Base-by-base conservation (phyloP, 345 rosid species). In the Eucalyptus tenuipes region DNA sequence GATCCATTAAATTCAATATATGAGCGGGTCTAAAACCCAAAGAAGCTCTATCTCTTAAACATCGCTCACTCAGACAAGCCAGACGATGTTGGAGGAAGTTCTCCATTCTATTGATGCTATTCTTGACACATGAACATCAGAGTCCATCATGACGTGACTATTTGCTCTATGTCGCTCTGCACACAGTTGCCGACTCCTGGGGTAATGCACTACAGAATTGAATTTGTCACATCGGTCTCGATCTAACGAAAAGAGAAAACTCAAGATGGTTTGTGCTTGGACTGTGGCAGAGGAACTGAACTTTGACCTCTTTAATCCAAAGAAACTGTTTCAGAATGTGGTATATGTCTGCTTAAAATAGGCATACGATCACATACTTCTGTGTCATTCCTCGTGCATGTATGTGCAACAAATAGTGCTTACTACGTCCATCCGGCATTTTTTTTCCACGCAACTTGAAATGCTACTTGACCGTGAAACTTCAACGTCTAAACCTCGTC, bases 41-140 rank as follows among this genome's bases (percentile, higher is more conserved):
- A 91, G 89, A 97, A 95, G 93, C 40, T 96, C 86, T 96, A 94
- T 91, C 93, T 96, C 49, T 88, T 97, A 68, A 96, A 95, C 91
- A 93, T 96, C 88, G 89, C 94, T 85, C 96, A 95, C 89, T 94
- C 96, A 42, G 97, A 97, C 92, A 95, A 93, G 87, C 94, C 93
- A 87, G 87, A 48, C 42, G 68, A 66, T 90, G 90, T 89, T 96
- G 91, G 98, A 96, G 90, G 93, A 95, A 93, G 94, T 97, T 87
- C 96, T 96, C 87, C 96, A 95, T 90, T 96, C 99, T 91, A 96
- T 96, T 89, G 96, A 95, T 92, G 90, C 87, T 49, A 89, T 91
- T 86, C 91, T 94, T 0, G 96, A 94, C 85, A 95, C 94, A 61
- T 89, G 89, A 90, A 42, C 68, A 88, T 53, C 7, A 5, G 10